Conservation (phyloP, 306 rosid species). For the Comarum palustre region DNA sequence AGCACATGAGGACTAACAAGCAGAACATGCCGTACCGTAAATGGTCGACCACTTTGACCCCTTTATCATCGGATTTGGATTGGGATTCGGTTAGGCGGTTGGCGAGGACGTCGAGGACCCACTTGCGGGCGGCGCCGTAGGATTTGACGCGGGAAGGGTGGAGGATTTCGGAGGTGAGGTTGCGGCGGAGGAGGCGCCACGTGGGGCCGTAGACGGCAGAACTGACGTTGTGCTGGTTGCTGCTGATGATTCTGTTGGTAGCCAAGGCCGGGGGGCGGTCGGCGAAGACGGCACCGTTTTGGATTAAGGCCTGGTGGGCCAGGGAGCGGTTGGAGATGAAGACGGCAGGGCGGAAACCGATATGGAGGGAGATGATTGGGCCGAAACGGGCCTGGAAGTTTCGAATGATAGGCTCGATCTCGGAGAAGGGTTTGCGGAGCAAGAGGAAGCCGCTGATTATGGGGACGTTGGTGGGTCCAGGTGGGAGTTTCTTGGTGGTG, state of each 20-base stretch:
- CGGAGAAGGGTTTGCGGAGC: too few species aligned
- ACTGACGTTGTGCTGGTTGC: slow-evolving; percentile 24
- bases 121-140: slow-evolving; percentile 12
- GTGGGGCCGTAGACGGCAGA: slow-evolving; percentile 17
- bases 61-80: too few species aligned
- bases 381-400: too few species aligned
- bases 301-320: slow-evolving; percentile 26
- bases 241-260: neutral
- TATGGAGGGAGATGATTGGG: neutral
- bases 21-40: slow-evolving; percentile 26
- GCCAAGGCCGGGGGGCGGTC: slow-evolving; percentile 13
- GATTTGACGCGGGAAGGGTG: slow-evolving; percentile 17
- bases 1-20: slow-evolving; percentile 24
- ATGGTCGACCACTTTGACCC: neutral
- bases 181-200: slow-evolving; percentile 31
- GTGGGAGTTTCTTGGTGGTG: too few species aligned
- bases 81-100: neutral
- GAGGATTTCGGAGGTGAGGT: slow-evolving; percentile 26
- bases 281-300: slow-evolving; percentile 23
- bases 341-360: slow-evolving; percentile 14
- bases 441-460: too few species aligned
- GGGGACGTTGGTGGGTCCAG: too few species aligned
- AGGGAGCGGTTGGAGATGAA: slow-evolving; percentile 15
- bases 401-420: too few species aligned
- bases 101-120: slow-evolving; percentile 15